These are phyloP conservation scores for Neonothopanus nambi DNA, from an alignment of 1,284 basidiomycete species.

Conservation along the genomic window DNA sequence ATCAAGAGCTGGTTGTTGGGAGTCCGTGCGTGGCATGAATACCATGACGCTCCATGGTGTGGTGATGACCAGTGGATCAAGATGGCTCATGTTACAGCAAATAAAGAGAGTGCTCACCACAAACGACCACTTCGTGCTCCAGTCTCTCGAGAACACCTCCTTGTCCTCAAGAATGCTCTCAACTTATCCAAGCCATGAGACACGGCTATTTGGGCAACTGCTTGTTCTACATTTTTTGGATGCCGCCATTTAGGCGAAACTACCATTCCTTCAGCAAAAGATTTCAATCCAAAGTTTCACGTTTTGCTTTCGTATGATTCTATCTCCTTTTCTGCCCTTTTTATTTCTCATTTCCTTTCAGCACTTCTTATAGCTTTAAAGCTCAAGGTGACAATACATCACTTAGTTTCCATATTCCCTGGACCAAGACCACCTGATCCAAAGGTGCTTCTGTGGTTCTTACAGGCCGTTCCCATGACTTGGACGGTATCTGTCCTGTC, in stretches of 20 bases:
- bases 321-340: too few species aligned
- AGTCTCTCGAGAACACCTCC: slow-evolving; percentile 14
- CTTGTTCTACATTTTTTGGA: slow-evolving; percentile 18
- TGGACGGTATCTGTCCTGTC: slow-evolving; percentile 23
- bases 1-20: slow-evolving; percentile 19
- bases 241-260: slow-evolving; percentile 27
- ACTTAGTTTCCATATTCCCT: slow-evolving; percentile 23
- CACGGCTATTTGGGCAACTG: slow-evolving; percentile 17
- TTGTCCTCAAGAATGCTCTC: slow-evolving; percentile 6
- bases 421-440: slow-evolving; percentile 27
- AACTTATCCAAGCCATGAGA: slow-evolving; percentile 11
- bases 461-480: slow-evolving; percentile 2
- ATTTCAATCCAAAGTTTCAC: slow-evolving; percentile 14
- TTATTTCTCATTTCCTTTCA: too few species aligned
- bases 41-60: slow-evolving; percentile 14
- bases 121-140: slow-evolving; percentile 8
- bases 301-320: not conserved
- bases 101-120: slow-evolving; percentile 14
- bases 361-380: too few species aligned
- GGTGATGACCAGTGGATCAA: slow-evolving; percentile 16
- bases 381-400: too few species aligned
- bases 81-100: slow-evolving; percentile 7
- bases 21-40: slow-evolving; percentile 13
- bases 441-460: slow-evolving; percentile 20
- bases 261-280: slow-evolving; percentile 5